phyloP scores from a whole-genome alignment of 1,139 yeast species.

The Pichia sp. region DNA sequence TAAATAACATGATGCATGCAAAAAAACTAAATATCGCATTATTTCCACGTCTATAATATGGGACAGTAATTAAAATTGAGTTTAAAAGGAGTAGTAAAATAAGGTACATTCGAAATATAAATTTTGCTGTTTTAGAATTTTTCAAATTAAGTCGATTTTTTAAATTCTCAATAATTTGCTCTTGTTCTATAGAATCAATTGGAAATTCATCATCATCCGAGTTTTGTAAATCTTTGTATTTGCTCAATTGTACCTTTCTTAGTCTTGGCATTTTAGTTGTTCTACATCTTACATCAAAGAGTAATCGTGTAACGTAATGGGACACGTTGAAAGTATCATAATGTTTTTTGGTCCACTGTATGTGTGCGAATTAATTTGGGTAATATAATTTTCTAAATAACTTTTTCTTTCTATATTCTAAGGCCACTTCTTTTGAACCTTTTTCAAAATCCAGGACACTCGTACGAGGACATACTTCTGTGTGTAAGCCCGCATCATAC shows the following conservation, averaged over 20 bases:
- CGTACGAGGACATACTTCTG: background rate
- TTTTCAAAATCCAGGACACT: background rate
- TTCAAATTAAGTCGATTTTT: slow-evolving; percentile 4
- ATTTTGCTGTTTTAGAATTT: slow-evolving; percentile 3
- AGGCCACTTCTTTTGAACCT: too few relatives aligned
- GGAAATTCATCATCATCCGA: slow-evolving; percentile 15
- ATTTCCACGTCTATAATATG: slow-evolving; percentile 22
- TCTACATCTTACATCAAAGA: too few relatives aligned
- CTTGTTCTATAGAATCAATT: slow-evolving; percentile 24
- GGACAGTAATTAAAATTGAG: slow-evolving; percentile 20
- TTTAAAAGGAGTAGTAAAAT: slow-evolving; percentile 18
- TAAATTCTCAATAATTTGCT: slow-evolving; percentile 17
- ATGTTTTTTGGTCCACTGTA: too few relatives aligned
- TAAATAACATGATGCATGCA: slow-evolving; percentile 18
- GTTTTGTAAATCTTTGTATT: slow-evolving; percentile 16
- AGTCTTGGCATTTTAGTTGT: slow-evolving; percentile 28
- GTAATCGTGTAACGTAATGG: too few relatives aligned
- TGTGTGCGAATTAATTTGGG: too few relatives aligned
- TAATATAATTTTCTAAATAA: too few relatives aligned
- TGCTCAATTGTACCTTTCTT: slow-evolving; percentile 21
- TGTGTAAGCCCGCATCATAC: background rate
- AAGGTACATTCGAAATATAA: slow-evolving; percentile 16
- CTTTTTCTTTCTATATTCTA: background rate
- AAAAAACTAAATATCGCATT: slow-evolving; percentile 22
- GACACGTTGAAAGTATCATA: too few relatives aligned